Evolutionary conservation across 2,329 filamentous ascomycete genomes (phyloP).

Genomic region (Ophiostoma sp.): DNA sequence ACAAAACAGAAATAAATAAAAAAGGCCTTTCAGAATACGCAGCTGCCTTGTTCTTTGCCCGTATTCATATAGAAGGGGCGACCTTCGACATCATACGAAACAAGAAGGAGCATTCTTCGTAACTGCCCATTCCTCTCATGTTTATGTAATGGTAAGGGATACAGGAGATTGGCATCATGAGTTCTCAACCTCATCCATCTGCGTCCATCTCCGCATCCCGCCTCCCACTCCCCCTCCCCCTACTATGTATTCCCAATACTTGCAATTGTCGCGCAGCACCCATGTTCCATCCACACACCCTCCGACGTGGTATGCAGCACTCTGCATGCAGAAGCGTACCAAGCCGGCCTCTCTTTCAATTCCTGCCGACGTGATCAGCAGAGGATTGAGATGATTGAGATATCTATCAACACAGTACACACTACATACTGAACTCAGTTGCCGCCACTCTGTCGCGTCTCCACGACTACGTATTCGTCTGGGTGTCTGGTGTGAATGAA

Average conservation of each 20-base stretch:
- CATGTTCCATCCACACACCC: slow-evolving; percentile 21
- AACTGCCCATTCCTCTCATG: slow-evolving; percentile 8
- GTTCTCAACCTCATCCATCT: background rate
- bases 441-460: slow-evolving; percentile 13
- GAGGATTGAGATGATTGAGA: background rate
- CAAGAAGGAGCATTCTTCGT: background rate
- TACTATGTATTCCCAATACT: slow-evolving; percentile 14
- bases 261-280: slow-evolving; percentile 8
- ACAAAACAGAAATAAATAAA: too few species aligned
- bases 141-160: background rate
- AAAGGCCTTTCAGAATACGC: background rate
- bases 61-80: background rate
- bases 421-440: background rate
- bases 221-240: background rate
- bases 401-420: background rate
- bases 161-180: slow-evolving; percentile 10
- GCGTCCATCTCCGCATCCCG: background rate
- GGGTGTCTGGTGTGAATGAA: background rate
- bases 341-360: background rate
- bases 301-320: background rate
- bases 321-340: background rate
- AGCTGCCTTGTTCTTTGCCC: background rate
- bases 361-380: slow-evolving; percentile 4
- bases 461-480: slow-evolving; percentile 8
- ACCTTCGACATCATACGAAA: background rate